phyloP scores from a whole-genome alignment of 352 stramenopile genomes.

The Phytophthora fragariae region DNA sequence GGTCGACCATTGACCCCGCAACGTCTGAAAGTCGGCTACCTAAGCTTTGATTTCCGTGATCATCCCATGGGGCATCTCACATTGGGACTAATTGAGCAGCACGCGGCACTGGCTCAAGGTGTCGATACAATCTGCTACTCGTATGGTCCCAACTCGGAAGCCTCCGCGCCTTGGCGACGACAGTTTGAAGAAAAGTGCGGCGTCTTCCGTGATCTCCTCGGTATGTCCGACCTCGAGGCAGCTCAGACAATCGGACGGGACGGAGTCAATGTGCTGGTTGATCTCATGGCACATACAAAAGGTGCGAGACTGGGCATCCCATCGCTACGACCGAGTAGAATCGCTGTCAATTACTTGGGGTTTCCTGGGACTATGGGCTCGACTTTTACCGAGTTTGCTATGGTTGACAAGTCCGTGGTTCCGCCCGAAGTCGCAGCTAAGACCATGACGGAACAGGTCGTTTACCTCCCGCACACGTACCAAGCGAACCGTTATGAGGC shows the following conservation, averaged over 20 bases:
- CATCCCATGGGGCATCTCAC: constrained; percentile 94
- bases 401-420: constrained; percentile 79
- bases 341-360: constrained; percentile 92
- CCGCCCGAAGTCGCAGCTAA: constrained; percentile 54
- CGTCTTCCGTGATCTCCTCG: constrained; percentile 72
- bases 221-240: constrained; percentile 57
- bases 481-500: constrained; percentile 91
- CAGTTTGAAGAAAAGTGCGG: constrained; percentile 61
- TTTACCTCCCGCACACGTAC: constrained; percentile 92
- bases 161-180: constrained; percentile 57
- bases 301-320: constrained; percentile 73
- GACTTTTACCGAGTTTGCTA: constrained; percentile 71
- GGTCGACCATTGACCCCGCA: constrained; percentile 30
- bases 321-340: constrained; percentile 59
- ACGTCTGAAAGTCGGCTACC: constrained; percentile 82
- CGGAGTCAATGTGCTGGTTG: constrained; percentile 85
- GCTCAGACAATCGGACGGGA: constrained; percentile 63
- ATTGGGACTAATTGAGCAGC: constrained; percentile 80
- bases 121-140: constrained; percentile 78
- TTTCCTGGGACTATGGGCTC: constrained; percentile 91
- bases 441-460: constrained; percentile 81
- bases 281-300: constrained; percentile 93
- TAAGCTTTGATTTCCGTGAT: constrained; percentile 93
- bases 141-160: constrained; percentile 82
- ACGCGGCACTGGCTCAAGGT: constrained; percentile 45